Conservation (phyloP, 75 land plant genomes). For the Larix kaempferi region DNA sequence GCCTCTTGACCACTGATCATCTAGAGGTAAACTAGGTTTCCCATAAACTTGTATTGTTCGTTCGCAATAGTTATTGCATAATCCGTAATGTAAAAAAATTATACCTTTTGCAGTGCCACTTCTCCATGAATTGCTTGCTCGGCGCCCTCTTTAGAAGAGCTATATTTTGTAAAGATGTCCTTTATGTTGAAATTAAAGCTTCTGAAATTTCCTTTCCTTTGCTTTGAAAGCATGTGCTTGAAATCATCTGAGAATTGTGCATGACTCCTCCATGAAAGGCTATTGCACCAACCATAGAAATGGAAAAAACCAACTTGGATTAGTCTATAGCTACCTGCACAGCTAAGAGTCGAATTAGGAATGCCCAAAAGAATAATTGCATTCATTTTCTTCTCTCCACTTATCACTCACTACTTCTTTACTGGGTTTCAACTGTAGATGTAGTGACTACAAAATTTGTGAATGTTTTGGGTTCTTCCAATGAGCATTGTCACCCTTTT, state of each 20-base stretch:
- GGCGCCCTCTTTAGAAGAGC: not conserved
- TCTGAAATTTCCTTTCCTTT: not conserved
- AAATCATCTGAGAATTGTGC: not conserved
- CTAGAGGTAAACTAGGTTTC: conserved; percentile 3
- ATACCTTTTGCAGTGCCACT: not conserved
- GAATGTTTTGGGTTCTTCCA: too few relatives aligned
- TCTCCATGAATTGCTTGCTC: not conserved
- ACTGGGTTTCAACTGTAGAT: too few relatives aligned
- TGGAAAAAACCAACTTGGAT: not conserved
- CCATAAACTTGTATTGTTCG: not conserved
- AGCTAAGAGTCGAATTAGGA: not conserved
- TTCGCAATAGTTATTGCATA: not conserved
- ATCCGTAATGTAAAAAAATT: not conserved
- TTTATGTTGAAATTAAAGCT: not conserved
- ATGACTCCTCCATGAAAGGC: not conserved
- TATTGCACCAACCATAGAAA: not conserved
- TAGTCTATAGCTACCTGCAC: not conserved
- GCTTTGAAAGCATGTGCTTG: not conserved
- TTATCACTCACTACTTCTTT: too few relatives aligned
- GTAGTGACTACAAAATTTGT: too few relatives aligned
- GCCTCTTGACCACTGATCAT: not conserved
- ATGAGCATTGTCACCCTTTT: too few relatives aligned
- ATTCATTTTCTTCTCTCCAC: too few relatives aligned
- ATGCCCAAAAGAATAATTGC: too few relatives aligned
- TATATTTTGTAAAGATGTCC: not conserved